Conservation (phyloP, 768 basidiomycete species). For the Collybia sp. region DNA sequence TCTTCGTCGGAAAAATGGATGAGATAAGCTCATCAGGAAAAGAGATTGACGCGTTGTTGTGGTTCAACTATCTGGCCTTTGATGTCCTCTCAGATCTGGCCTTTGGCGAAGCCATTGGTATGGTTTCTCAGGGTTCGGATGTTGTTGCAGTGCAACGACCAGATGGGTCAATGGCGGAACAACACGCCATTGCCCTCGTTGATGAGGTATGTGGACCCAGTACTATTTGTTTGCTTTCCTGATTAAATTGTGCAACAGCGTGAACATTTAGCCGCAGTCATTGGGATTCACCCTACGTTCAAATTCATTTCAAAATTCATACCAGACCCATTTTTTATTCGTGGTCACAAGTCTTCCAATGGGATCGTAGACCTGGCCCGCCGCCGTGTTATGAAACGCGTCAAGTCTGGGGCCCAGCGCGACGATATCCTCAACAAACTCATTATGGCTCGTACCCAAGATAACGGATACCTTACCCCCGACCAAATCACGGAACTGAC, state of each 20-base stretch:
- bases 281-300: constrained; percentile 20
- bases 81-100: constrained; percentile 27
- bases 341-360: constrained; percentile 15
- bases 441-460: constrained; percentile 11
- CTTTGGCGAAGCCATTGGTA: constrained; percentile 27
- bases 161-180: constrained; percentile 13
- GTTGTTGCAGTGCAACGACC: constrained; percentile 13
- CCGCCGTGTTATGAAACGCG: constrained; percentile 16
- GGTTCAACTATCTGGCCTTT: constrained; percentile 29
- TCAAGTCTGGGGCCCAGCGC: constrained; percentile 11
- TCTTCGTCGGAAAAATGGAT: constrained; percentile 17
- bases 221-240: not conserved
- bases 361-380: constrained; percentile 17
- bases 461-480: constrained; percentile 6
- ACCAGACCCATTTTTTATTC: constrained; percentile 20
- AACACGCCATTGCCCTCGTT: constrained; percentile 20
- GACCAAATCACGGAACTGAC: constrained; percentile 19
- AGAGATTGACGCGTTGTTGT: constrained; percentile 17
- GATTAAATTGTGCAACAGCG: constrained; percentile 11
- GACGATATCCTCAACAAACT: constrained; percentile 23
- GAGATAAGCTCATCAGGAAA: constrained; percentile 11
- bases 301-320: constrained; percentile 12
- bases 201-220: constrained; percentile 18
- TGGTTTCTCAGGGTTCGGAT: constrained; percentile 24
- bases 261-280: constrained; percentile 21